These are phyloP conservation scores for Paraphaeosphaeria sporulosa DNA, from an alignment of 2,329 filamentous ascomycete genomes.

Conservation along the genomic window DNA sequence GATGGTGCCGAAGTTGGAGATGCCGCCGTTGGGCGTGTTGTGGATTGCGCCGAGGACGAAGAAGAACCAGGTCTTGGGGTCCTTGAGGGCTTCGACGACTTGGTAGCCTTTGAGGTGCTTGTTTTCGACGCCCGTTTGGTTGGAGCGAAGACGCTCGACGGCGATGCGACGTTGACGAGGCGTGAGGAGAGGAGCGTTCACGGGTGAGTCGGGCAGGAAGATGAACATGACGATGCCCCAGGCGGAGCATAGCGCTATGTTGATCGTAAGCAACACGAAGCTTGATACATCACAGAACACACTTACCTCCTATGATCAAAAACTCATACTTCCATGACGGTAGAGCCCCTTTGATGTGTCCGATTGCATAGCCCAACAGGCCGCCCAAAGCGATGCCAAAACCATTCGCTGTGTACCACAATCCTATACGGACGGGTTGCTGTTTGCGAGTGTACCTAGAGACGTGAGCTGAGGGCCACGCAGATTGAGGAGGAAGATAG, in stretches of 20 bases:
- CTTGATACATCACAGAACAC: neutral
- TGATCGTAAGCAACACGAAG: neutral
- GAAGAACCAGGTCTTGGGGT: neutral
- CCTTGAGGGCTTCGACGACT: neutral
- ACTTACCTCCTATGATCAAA: neutral
- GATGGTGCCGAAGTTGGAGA: slow-evolving; percentile 2
- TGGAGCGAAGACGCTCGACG: neutral
- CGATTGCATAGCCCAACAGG: neutral
- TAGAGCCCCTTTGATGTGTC: neutral
- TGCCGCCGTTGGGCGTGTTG: slow-evolving; percentile 1
- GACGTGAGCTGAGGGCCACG: neutral
- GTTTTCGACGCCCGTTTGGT: neutral
- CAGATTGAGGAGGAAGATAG: neutral
- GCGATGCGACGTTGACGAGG: neutral
- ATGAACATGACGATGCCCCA: neutral
- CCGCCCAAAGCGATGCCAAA: neutral
- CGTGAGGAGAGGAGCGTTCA: neutral
- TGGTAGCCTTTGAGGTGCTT: neutral
- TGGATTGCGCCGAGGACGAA: neutral
- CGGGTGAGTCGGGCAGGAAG: neutral
- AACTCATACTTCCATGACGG: neutral
- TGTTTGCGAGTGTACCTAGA: neutral
- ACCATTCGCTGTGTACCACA: neutral
- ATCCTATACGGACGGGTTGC: neutral
- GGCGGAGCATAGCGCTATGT: neutral